These are phyloP conservation scores for Baorangia bicolor DNA, from an alignment of 768 basidiomycete species.

Conservation along the genomic window DNA sequence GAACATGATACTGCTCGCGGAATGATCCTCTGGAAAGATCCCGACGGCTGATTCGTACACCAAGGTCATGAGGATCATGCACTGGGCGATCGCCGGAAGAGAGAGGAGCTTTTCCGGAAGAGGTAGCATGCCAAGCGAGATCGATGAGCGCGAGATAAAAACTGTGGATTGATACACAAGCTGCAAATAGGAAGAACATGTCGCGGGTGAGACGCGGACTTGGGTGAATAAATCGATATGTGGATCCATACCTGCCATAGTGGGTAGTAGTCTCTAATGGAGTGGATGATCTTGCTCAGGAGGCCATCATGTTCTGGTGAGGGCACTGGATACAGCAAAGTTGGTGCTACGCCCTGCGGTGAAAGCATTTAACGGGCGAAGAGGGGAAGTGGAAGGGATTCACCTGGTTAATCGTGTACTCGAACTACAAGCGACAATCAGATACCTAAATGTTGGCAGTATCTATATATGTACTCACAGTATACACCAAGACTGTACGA, in stretches of 20 bases:
- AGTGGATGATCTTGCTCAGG: slow-evolving; percentile 76
- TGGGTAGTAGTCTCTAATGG: slow-evolving; percentile 90
- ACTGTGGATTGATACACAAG: slow-evolving; percentile 89
- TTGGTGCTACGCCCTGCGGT: slow-evolving; percentile 80
- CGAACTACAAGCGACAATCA: slow-evolving; percentile 54
- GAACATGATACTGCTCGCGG: slow-evolving; percentile 51
- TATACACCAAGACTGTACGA: slow-evolving; percentile 54
- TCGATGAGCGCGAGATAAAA: slow-evolving; percentile 89
- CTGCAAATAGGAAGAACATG: slow-evolving; percentile 33
- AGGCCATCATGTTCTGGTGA: slow-evolving; percentile 54
- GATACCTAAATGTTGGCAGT: background rate
- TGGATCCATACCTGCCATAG: slow-evolving; percentile 74
- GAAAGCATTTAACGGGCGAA: background rate
- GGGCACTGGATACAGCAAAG: slow-evolving; percentile 85
- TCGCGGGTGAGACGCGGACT: slow-evolving; percentile 2
- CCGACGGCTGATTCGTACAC: slow-evolving; percentile 68
- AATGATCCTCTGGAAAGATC: slow-evolving; percentile 49
- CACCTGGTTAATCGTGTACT: slow-evolving; percentile 90
- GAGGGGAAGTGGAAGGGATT: background rate
- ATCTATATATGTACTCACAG: slow-evolving; percentile 42
- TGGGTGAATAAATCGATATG: slow-evolving; percentile 4
- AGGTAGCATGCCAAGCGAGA: slow-evolving; percentile 80
- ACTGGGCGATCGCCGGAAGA: slow-evolving; percentile 75
- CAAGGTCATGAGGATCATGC: slow-evolving; percentile 60
- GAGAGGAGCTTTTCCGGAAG: slow-evolving; percentile 68